These are phyloP conservation scores for Cladosporium phlei DNA, from an alignment of 2,329 filamentous ascomycete genomes.

Conservation along the genomic window DNA sequence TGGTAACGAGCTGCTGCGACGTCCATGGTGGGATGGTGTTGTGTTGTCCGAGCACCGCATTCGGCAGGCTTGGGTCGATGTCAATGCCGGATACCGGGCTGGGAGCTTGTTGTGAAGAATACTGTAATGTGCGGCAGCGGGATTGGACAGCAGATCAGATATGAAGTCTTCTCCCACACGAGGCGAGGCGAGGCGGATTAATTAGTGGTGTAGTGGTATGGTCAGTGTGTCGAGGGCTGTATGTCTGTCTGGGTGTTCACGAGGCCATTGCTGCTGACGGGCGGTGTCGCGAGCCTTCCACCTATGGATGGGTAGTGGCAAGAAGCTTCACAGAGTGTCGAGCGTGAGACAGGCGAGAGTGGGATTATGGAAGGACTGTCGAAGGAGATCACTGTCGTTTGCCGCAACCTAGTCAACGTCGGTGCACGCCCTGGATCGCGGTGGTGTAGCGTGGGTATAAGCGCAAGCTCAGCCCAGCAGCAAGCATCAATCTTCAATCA, in stretches of 20 bases:
- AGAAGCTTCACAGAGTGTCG: too few species aligned
- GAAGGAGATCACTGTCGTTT: not conserved
- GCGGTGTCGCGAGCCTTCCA: not conserved
- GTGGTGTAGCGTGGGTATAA: conserved; percentile 4
- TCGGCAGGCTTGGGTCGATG: conserved; percentile 3
- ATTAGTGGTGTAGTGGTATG: too few species aligned
- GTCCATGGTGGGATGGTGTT: conserved; percentile 25
- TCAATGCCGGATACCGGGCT: not conserved
- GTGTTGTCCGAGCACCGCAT: conserved; percentile 6
- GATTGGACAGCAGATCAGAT: too few species aligned
- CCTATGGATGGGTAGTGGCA: not conserved
- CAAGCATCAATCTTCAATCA: not conserved
- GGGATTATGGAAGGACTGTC: not conserved
- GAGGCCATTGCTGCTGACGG: conserved; percentile 3
- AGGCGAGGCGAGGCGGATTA: not conserved
- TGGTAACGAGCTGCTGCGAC: conserved; percentile 28
- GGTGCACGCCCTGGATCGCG: too few species aligned
- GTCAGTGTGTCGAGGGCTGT: conserved; percentile 1
- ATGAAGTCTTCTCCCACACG: not conserved
- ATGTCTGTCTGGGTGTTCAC: conserved; percentile 4
- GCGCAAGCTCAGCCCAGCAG: not conserved
- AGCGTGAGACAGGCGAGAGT: too few species aligned
- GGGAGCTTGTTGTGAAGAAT: conserved; percentile 6
- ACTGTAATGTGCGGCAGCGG: too few species aligned
- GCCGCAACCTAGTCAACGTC: not conserved